Conservation (phyloP, 2,329 filamentous ascomycete genomes). For the Talaromyces sp. region DNA sequence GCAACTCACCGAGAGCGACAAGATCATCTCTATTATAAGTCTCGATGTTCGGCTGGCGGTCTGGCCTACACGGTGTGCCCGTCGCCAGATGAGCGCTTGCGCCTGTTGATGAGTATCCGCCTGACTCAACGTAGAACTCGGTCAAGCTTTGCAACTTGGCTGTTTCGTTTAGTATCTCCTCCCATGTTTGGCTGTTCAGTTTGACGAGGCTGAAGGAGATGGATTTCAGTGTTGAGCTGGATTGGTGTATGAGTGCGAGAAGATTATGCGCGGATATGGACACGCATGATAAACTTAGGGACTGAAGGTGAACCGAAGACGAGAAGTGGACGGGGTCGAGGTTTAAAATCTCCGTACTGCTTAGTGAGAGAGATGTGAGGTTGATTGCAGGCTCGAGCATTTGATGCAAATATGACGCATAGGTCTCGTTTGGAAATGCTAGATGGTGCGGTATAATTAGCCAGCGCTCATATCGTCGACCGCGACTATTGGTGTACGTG, state of each 20-base stretch:
- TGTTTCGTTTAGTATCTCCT: neutral
- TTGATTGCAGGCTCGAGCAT: neutral
- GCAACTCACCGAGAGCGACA: neutral
- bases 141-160: neutral
- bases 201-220: neutral
- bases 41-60: neutral
- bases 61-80: neutral
- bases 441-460: neutral
- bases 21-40: neutral
- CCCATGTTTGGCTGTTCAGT: neutral
- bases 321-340: neutral
- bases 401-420: neutral
- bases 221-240: neutral
- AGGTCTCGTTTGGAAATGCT: neutral
- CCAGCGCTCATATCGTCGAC: neutral
- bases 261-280: neutral
- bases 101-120: neutral
- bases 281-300: neutral
- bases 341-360: neutral
- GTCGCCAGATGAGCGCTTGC: neutral
- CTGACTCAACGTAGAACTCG: neutral
- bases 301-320: neutral
- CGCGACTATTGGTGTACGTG: neutral
- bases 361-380: neutral
- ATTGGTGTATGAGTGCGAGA: neutral